These are phyloP conservation scores for Graphilbum sp. DNA, from an alignment of 2,329 filamentous ascomycete genomes.

Conservation along the genomic window DNA sequence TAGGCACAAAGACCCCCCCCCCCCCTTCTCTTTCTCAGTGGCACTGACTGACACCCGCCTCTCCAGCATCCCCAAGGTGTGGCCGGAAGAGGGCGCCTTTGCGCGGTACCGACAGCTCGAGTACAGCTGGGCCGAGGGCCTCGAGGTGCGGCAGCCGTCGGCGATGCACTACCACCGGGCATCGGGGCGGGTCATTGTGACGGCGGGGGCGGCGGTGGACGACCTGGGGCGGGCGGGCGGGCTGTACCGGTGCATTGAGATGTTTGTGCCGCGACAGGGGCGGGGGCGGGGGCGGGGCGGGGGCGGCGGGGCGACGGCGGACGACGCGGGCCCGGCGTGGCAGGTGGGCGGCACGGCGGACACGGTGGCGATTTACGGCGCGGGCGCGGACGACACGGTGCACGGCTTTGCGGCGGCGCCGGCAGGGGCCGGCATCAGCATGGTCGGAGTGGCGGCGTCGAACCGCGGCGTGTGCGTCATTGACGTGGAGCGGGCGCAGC, in stretches of 20 bases:
- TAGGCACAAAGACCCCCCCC: too few relatives aligned
- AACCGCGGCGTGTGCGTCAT: constrained; percentile 25
- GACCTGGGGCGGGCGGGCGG: too few relatives aligned
- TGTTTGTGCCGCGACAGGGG: constrained; percentile 27
- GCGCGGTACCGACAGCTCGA: not conserved
- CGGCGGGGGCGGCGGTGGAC: constrained; percentile 16
- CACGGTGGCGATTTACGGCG: constrained; percentile 4
- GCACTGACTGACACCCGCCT: too few relatives aligned
- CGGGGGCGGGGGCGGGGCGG: constrained; percentile 7
- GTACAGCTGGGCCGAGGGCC: constrained; percentile 1
- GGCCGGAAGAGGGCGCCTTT: not conserved
- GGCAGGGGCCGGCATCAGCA: constrained; percentile 18
- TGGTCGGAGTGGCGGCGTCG: constrained; percentile 31
- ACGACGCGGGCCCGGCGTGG: constrained; percentile 18
- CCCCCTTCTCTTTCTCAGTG: too few relatives aligned
- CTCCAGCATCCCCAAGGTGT: not conserved
- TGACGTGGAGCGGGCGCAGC: too few relatives aligned
- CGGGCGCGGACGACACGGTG: constrained; percentile 11
- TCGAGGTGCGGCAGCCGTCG: constrained; percentile 19
- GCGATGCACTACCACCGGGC: constrained; percentile 30
- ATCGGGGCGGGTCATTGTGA: constrained; percentile 24
- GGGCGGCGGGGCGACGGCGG: too few relatives aligned
- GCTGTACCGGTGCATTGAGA: too few relatives aligned
- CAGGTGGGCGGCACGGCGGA: constrained; percentile 15
- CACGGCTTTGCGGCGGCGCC: constrained; percentile 27